Base-by-base conservation (phyloP, 495 filamentous ascomycete species). In the Cercophora samala region DNA sequence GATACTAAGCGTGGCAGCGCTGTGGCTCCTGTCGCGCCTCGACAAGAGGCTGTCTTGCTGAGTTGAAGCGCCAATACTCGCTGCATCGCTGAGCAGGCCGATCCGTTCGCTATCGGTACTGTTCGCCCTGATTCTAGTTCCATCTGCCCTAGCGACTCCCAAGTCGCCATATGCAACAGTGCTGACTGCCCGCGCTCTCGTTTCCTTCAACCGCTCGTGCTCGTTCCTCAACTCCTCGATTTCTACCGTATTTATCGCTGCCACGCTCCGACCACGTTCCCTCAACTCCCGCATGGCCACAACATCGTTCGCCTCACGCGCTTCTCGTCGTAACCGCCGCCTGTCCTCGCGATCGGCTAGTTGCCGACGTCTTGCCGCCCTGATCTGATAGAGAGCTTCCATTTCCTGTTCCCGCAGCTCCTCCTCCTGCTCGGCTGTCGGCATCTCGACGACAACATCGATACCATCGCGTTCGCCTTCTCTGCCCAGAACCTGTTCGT, bases 391-490 rank as follows among this genome's bases (percentile, higher is more conserved):
- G 24, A 98, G 76, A 8, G 91, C 84, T 58, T 93, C 90, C 95
- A 98, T 98, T 72, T 98, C 90, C 37, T 91, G 87, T 64, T 98
- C 93, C n/a, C 95, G 84, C 46, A 93, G 81, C 2, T 75, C 77
- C 72, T 99, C 95, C 71, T 95, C 87, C 59, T 93, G 77, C 68
- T 80, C 79, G 13, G 71, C 78, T 4, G 80, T 78, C n/a, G 77
- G 81, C 69, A 77, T 69, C 75, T 99, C 95, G 29, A 98, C 80
- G 3, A 99, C 93, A 42, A 91, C 85, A 70, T 99, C 95, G 69
- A 99, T 93, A 3, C 95, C 95, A 55, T 81, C 93, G 25, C 95
- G 86, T 74, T 99, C 95, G 37, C 95, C 95, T 76, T 96, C 95
- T 0, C 95, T 86, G 17, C 87, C 95, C 53, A 98, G 84, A n/a